These are phyloP conservation scores for Periconia sp. DNA, from an alignment of 2,329 filamentous ascomycete species.

Conservation along the genomic window DNA sequence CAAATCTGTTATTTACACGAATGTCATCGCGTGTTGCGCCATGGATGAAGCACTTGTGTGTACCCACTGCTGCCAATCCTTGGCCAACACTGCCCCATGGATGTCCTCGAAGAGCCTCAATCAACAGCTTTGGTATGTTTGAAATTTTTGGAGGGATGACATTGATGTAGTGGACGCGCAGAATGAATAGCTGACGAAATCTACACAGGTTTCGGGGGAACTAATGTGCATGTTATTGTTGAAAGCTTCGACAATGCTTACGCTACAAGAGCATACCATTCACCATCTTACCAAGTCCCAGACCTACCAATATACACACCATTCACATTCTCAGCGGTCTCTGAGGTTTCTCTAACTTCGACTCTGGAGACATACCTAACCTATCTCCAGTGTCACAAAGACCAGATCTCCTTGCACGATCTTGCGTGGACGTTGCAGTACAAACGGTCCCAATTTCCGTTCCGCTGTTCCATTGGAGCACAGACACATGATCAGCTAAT, in stretches of 20 bases:
- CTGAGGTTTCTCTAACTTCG: slow-evolving; percentile 3
- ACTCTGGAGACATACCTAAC: slow-evolving; percentile 7
- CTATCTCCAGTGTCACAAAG: slow-evolving; percentile 5
- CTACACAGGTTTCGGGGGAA: slow-evolving; percentile 24
- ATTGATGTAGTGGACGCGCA: not conserved
- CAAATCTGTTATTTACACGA: slow-evolving; percentile 37
- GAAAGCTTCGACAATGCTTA: slow-evolving; percentile 12
- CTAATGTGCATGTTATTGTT: slow-evolving; percentile 24
- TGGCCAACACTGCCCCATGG: slow-evolving; percentile 13
- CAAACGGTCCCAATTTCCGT: slow-evolving; percentile 14
- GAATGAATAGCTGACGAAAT: not conserved
- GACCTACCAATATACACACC: slow-evolving; percentile 2
- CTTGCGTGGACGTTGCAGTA: slow-evolving; percentile 19
- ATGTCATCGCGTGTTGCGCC: slow-evolving; percentile 33
- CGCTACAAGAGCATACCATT: not conserved
- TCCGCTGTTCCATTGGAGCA: slow-evolving; percentile 7
- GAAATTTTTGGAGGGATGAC: not conserved
- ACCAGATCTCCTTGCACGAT: slow-evolving; percentile 2
- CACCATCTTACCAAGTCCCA: not conserved
- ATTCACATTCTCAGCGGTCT: slow-evolving; percentile 16
- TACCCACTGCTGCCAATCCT: slow-evolving; percentile 8
- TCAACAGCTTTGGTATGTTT: slow-evolving; percentile 18
- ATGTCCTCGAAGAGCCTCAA: slow-evolving; percentile 10
- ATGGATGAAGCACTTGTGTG: slow-evolving; percentile 8
- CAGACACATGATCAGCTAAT: not conserved